Percentiles rank a stretch among this genome's conserved stretches.
Conservation (phyloP, 2,329 filamentous ascomycete species). For the Fusarium falciforme region DNA sequence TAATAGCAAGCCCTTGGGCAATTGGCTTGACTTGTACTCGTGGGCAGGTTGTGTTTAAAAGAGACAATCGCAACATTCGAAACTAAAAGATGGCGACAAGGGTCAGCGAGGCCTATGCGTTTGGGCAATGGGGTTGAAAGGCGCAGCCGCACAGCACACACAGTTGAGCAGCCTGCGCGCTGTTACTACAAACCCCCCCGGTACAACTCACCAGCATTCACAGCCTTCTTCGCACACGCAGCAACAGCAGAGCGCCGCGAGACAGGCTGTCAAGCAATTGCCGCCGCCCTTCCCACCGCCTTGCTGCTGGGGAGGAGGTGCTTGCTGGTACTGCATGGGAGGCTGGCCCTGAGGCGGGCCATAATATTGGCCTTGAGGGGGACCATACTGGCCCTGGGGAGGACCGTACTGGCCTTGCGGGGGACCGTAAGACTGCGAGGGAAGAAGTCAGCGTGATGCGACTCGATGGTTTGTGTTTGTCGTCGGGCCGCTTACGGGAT, state of each 20-base stretch:
- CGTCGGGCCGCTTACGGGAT: constrained; percentile 48
- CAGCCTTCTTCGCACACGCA: constrained; percentile 62
- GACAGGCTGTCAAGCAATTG: constrained; percentile 59
- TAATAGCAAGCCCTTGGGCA: neutral
- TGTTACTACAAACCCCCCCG: constrained; percentile 1
- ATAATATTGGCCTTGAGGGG: constrained; percentile 46
- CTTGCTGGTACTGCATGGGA: constrained; percentile 59
- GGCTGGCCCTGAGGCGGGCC: constrained; percentile 52
- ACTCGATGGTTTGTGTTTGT: neutral
- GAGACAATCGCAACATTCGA: constrained; percentile 57
- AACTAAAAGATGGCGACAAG: constrained; percentile 37
- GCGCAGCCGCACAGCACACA: neutral
- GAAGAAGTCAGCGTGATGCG: constrained; percentile 26
- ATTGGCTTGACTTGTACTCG: constrained; percentile 4
- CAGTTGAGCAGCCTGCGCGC: constrained; percentile 13
- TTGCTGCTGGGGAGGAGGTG: constrained; percentile 48
- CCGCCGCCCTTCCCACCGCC: constrained; percentile 51
- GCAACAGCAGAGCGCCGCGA: constrained; percentile 63
- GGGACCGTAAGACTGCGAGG: constrained; percentile 46
- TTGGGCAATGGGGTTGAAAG: neutral
- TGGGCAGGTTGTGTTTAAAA: constrained; percentile 38
- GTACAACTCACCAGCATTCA: constrained; percentile 58
- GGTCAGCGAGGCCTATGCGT: constrained; percentile 3
- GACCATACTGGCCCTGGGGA: constrained; percentile 46
- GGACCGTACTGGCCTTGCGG: constrained; percentile 45